Conservation (phyloP, 768 basidiomycete species). For the Boletus barrowsii region DNA sequence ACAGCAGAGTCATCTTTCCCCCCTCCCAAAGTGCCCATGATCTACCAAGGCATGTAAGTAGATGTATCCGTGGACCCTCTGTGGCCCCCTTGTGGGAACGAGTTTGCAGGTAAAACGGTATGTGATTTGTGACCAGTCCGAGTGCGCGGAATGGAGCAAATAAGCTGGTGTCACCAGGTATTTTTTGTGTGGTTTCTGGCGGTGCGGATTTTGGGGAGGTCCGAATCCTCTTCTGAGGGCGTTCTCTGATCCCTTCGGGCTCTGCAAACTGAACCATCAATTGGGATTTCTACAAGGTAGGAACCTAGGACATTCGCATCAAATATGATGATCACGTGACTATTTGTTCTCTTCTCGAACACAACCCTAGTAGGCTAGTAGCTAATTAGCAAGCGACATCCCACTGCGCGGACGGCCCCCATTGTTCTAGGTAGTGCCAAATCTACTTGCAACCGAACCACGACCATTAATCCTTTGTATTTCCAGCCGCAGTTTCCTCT, state of each 20-base stretch:
- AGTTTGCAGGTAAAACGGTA: conserved; percentile 86
- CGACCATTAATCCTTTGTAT: too few relatives aligned
- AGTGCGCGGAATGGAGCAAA: conserved; percentile 95
- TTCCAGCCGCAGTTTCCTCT: background rate
- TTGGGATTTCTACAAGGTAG: background rate
- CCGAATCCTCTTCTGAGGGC: conserved; percentile 26
- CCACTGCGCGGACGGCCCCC: too few relatives aligned
- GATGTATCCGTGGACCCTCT: conserved; percentile 76
- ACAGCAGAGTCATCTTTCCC: conserved; percentile 85
- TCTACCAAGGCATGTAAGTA: conserved; percentile 83
- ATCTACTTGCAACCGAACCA: too few relatives aligned
- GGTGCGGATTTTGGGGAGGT: conserved; percentile 2
- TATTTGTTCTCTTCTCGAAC: too few relatives aligned
- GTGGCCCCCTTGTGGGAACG: conserved; percentile 81
- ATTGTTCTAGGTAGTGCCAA: too few relatives aligned
- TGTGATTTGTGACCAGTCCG: conserved; percentile 88
- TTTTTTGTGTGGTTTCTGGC: background rate
- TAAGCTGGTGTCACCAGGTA: conserved; percentile 37
- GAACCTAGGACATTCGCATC: background rate
- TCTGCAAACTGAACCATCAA: conserved; percentile 22
- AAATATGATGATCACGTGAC: conserved; percentile 12
- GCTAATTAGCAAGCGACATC: too few relatives aligned
- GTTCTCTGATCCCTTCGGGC: conserved; percentile 11
- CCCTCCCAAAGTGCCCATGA: conserved; percentile 98
- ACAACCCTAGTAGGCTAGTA: too few relatives aligned